phyloP scores from a whole-genome alignment of 148 eudicot genomes.

The Vaccinium vitisidaea region DNA sequence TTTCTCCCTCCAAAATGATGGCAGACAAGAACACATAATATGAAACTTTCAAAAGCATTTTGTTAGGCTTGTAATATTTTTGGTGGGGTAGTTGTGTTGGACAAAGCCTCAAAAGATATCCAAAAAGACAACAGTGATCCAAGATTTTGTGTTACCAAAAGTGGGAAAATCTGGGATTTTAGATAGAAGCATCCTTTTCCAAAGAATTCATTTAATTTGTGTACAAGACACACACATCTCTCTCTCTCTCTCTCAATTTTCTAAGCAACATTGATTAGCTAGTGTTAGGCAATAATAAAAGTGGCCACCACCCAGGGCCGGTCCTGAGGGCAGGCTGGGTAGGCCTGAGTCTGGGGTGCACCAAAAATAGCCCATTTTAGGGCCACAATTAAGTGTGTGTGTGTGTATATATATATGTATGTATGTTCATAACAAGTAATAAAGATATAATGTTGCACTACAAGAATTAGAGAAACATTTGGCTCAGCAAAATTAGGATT shows the following conservation, averaged over 20 bases:
- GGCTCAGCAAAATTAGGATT: no score
- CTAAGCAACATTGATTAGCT: neutral
- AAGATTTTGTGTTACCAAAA: slow-evolving; percentile 36
- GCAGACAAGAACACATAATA: slow-evolving; percentile 55
- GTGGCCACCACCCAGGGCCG: neutral
- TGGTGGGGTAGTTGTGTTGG: slow-evolving; percentile 45
- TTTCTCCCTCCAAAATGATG: slow-evolving; percentile 48
- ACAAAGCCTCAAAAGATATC: slow-evolving; percentile 18
- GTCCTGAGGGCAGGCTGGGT: no score
- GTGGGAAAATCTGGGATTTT: slow-evolving; percentile 31
- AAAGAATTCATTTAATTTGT: slow-evolving; percentile 8
- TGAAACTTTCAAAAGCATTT: slow-evolving; percentile 24
- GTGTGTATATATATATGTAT: no score
- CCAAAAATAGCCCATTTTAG: no score
- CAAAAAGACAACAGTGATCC: slow-evolving; percentile 20
- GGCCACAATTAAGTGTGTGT: no score
- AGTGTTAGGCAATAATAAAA: neutral
- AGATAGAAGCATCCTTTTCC: slow-evolving; percentile 22
- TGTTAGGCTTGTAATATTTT: slow-evolving; percentile 20
- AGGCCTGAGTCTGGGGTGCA: no score
- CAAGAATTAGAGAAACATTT: no score
- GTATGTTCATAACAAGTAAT: no score
- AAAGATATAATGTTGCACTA: no score
- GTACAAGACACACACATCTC: neutral
- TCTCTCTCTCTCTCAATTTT: slow-evolving; percentile 4